Evolutionary conservation across 768 basidiomycete species (phyloP).

Genomic region (Ramaria sp.): DNA sequence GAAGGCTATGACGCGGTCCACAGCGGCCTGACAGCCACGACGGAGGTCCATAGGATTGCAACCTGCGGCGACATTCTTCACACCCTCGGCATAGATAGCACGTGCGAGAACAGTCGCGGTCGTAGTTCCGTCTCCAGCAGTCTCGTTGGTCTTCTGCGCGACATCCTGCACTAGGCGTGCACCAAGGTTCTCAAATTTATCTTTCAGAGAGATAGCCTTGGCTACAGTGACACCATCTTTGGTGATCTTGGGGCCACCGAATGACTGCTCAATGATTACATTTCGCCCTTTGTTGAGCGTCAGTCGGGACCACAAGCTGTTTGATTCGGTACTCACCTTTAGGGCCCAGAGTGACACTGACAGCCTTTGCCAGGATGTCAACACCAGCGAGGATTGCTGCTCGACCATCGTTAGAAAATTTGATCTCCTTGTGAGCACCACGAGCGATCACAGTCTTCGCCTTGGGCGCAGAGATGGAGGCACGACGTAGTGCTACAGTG

Average conservation of each 20-base stretch:
- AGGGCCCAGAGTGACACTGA: conserved; percentile 91
- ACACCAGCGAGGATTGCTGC: conserved; percentile 92
- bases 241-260: conserved; percentile 88
- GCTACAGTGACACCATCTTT: conserved; percentile 99
- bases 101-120: conserved; percentile 95
- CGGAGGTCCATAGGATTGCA: conserved; percentile 99
- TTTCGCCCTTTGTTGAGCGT: conserved; percentile 57
- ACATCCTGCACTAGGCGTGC: conserved; percentile 94
- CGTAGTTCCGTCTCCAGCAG: conserved; percentile 96
- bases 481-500: conserved; percentile 57
- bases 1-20: conserved; percentile 89
- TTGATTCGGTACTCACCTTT: conserved; percentile 48
- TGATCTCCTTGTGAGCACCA: conserved; percentile 90
- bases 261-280: conserved; percentile 95
- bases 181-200: conserved; percentile 98
- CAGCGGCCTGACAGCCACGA: conserved; percentile 93
- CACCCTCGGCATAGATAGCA: conserved; percentile 96
- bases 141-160: conserved; percentile 92
- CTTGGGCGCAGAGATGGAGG: conserved; percentile 44
- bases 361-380: conserved; percentile 93
- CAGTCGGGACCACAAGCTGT: conserved; percentile 8
- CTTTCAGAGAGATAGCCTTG: conserved; percentile 86
- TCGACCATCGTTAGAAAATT: conserved; percentile 92
- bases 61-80: conserved; percentile 97
- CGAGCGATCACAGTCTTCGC: conserved; percentile 31